Conservation (phyloP, 495 filamentous ascomycete genomes). For the Elaphomyces granulatus region DNA sequence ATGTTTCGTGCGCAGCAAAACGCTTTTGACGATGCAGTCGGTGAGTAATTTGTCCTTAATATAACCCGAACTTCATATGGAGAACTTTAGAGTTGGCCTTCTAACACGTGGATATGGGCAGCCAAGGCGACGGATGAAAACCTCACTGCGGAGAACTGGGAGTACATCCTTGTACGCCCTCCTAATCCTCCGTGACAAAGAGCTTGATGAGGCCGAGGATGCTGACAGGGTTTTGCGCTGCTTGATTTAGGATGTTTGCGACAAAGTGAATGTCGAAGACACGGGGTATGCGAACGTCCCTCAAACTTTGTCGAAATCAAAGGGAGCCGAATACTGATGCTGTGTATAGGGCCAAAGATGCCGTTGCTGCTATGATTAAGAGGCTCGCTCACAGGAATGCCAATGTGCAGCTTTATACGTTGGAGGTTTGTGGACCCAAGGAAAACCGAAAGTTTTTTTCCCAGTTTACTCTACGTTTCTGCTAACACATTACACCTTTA, state of each 20-base stretch:
- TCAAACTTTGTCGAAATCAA: too few species aligned
- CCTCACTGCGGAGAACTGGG: slow-evolving; percentile 96
- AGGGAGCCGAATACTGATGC: too few species aligned
- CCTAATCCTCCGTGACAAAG: too few species aligned
- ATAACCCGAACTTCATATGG: slow-evolving; percentile 1
- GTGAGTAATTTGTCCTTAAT: slow-evolving; percentile 33
- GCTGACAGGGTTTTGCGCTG: neutral
- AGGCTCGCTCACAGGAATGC: slow-evolving; percentile 92
- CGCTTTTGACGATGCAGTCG: slow-evolving; percentile 67
- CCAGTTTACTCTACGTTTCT: neutral
- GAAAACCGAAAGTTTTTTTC: too few species aligned
- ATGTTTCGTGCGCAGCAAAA: slow-evolving; percentile 78
- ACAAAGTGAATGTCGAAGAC: slow-evolving; percentile 60
- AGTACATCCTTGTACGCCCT: slow-evolving; percentile 79
- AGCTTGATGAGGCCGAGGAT: too few species aligned
- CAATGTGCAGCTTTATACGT: slow-evolving; percentile 96
- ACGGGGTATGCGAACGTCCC: slow-evolving; percentile 38
- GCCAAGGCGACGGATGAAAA: slow-evolving; percentile 99
- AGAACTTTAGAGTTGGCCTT: too few species aligned
- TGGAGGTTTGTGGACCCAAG: slow-evolving; percentile 79
- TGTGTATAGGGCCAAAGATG: slow-evolving; percentile 60
- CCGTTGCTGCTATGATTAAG: slow-evolving; percentile 88
- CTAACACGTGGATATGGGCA: too few species aligned
- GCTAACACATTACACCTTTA: neutral
- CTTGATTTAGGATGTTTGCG: slow-evolving; percentile 66